phyloP scores from a whole-genome alignment of 2,329 filamentous ascomycete species.

The Paecilomyces formosus region DNA sequence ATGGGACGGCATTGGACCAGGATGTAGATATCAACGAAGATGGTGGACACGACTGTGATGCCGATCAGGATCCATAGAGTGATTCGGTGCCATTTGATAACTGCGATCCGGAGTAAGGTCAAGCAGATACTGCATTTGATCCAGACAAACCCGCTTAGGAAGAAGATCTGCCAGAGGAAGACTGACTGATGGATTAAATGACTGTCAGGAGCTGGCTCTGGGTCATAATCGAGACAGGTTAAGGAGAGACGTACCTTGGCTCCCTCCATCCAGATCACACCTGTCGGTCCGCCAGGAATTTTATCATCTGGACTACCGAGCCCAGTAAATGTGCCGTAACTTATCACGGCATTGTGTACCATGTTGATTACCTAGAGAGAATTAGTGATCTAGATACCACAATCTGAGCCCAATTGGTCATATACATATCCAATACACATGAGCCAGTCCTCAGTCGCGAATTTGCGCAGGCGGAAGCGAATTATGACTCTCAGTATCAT shows the following conservation, averaged over 20 bases:
- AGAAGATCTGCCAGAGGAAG: constrained; percentile 1
- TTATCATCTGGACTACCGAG: neutral
- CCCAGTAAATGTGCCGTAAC: neutral
- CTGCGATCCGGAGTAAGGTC: neutral
- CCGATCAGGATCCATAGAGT: neutral
- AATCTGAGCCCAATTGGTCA: neutral
- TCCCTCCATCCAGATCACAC: neutral
- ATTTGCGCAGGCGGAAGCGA: neutral
- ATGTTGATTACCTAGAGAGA: neutral
- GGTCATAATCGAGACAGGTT: neutral
- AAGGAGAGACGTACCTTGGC: neutral
- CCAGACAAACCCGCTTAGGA: constrained; percentile 6
- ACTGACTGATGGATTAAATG: neutral
- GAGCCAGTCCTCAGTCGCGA: neutral
- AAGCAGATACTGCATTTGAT: constrained; percentile 11
- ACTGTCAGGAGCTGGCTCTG: neutral
- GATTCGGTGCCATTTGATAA: neutral
- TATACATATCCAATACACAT: neutral
- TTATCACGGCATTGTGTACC: neutral
- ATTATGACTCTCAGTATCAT: neutral
- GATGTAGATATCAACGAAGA: neutral
- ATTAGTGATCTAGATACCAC: neutral
- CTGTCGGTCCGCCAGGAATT: neutral
- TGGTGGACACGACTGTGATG: neutral
- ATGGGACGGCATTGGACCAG: neutral